Conservation (phyloP, 78 protist genomes). For the Tieghemostelium lacteum region DNA sequence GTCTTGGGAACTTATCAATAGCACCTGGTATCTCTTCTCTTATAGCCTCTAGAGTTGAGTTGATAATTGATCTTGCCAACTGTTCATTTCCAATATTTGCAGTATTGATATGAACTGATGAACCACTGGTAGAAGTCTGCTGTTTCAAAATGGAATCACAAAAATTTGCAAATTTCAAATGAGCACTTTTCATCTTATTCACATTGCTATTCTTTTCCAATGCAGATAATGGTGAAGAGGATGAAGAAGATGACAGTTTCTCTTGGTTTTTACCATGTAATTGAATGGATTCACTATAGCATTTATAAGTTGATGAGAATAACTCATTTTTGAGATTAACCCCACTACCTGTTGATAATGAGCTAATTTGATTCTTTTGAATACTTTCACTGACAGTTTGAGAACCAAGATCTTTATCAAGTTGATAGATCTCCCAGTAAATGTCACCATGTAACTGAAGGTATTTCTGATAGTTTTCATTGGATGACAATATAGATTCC, state of each 20-base stretch:
- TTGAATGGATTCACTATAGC: conserved; percentile 41
- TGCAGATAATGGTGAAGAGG: not conserved
- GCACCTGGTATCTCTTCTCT: conserved; percentile 63
- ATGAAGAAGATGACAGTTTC: not conserved
- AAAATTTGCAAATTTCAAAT: conserved; percentile 68
- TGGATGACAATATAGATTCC: conserved; percentile 19
- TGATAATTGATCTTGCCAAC: conserved; percentile 27
- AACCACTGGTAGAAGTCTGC: not conserved
- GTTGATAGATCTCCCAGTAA: conserved; percentile 57
- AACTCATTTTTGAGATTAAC: conserved; percentile 25
- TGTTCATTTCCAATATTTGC: conserved; percentile 1
- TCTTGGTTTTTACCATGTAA: not conserved
- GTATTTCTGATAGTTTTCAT: conserved; percentile 32
- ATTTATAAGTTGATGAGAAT: conserved; percentile 32
- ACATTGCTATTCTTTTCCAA: not conserved
- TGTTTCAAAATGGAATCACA: conserved; percentile 62
- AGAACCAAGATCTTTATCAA: conserved; percentile 48
- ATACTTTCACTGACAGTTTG: not conserved
- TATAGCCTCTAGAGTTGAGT: conserved; percentile 62
- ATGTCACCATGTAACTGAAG: conserved; percentile 72
- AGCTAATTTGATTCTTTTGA: conserved; percentile 30
- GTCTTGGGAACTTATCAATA: conserved; percentile 82
- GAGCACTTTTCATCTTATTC: conserved; percentile 53
- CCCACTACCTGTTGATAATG: not conserved
- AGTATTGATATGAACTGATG: not conserved